Percentiles rank a stretch among this genome's conserved stretches.
Conservation (phyloP, 768 basidiomycete genomes). For the Tylopilus intermedius region DNA sequence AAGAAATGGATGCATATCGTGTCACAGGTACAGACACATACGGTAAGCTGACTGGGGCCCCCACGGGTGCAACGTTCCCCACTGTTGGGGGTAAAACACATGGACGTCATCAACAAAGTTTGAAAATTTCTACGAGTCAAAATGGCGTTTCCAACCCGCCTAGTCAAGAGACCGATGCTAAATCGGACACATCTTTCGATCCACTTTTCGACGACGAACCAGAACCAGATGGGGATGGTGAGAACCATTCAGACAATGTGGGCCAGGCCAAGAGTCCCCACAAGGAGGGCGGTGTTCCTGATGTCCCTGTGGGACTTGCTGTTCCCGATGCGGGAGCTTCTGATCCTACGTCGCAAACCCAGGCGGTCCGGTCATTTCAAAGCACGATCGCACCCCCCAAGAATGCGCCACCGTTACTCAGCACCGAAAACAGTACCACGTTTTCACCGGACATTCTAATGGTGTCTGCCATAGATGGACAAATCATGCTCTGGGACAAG, state of each 20-base stretch:
- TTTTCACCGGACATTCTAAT: constrained; percentile 82
- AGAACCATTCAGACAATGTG: constrained; percentile 20
- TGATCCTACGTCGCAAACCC: constrained; percentile 20
- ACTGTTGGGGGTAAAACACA: constrained; percentile 18
- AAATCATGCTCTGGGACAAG: constrained; percentile 88
- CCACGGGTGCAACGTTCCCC: constrained; percentile 14
- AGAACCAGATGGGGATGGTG: constrained; percentile 50
- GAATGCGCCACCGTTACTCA: constrained; percentile 71
- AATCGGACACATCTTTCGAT: constrained; percentile 79
- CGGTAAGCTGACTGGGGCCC: constrained; percentile 12
- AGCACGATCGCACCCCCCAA: constrained; percentile 54
- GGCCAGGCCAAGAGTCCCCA: constrained; percentile 14
- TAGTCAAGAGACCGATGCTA: constrained; percentile 50
- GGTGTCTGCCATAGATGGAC: constrained; percentile 89
- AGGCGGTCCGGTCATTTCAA: constrained; percentile 25
- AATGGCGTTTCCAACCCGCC: constrained; percentile 21
- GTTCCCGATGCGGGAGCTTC: constrained; percentile 27
- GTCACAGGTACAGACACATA: constrained; percentile 5
- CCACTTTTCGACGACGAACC: constrained; percentile 88
- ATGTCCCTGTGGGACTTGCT: constrained; percentile 20
- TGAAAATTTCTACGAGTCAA: constrained; percentile 20
- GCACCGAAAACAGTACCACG: constrained; percentile 50
- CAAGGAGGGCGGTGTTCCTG: constrained; percentile 12
- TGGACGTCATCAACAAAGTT: constrained; percentile 11
- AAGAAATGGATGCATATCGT: constrained; percentile 18